These are phyloP conservation scores for Cordyceps pruinosa DNA, from an alignment of 2,329 filamentous ascomycete species.

Conservation along the genomic window DNA sequence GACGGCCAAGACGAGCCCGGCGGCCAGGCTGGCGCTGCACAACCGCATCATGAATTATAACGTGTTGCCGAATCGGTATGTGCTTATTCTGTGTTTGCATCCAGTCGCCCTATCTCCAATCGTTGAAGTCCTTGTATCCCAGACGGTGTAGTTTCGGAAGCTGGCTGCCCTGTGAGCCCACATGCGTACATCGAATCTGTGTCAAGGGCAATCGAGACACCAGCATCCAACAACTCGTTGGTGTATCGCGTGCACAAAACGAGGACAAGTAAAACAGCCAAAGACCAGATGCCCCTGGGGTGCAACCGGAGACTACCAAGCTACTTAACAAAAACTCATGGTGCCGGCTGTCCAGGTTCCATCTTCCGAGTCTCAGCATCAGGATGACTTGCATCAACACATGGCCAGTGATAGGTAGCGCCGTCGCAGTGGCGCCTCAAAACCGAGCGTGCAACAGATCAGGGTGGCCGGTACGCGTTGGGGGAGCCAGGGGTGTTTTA, in stretches of 20 bases:
- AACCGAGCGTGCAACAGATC: constrained; percentile 4
- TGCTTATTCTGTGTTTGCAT: neutral
- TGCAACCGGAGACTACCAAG: neutral
- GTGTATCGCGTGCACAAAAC: neutral
- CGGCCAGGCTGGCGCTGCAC: constrained; percentile 1
- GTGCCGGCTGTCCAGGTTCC: neutral
- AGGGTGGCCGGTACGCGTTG: neutral
- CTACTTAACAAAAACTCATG: neutral
- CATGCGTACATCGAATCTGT: neutral
- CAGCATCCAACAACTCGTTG: neutral
- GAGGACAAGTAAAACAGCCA: neutral
- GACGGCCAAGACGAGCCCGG: constrained; percentile 16
- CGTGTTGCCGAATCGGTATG: neutral
- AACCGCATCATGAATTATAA: neutral
- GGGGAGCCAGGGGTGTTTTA: neutral
- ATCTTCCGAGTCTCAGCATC: constrained; percentile 4
- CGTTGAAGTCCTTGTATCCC: neutral
- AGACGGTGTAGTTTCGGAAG: neutral
- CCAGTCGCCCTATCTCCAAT: neutral
- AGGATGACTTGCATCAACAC: constrained; percentile 5
- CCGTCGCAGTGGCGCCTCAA: constrained; percentile 3
- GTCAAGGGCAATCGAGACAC: neutral
- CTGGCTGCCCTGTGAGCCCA: neutral
- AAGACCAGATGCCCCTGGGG: neutral
- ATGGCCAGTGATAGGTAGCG: neutral